A percentile compares a stretch with the other conserved stretches of the same genome.
phyloP scores from a whole-genome alignment of 2,329 filamentous ascomycete species.

The Claviceps sp. region DNA sequence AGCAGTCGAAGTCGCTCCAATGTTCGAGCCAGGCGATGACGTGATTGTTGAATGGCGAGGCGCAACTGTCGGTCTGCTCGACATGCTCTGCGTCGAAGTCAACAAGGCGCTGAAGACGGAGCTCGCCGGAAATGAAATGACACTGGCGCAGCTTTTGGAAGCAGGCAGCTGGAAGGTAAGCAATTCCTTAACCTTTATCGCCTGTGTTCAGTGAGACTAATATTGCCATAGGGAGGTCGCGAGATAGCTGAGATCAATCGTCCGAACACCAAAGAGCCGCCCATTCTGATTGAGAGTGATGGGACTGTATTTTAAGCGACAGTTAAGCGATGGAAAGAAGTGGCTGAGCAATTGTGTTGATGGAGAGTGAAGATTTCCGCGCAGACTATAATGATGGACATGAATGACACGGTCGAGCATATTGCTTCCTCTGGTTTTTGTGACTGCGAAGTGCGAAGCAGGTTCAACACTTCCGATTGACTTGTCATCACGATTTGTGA shows the following conservation, averaged over 20 bases:
- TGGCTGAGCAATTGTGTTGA: background rate
- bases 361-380: background rate
- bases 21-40: slow-evolving; percentile 46
- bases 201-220: background rate
- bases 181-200: too few species aligned
- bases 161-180: slow-evolving; percentile 95
- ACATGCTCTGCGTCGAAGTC: slow-evolving; percentile 37
- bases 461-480: background rate
- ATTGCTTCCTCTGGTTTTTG: background rate
- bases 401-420: background rate
- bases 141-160: slow-evolving; percentile 78
- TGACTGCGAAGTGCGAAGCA: background rate
- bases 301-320: slow-evolving; percentile 76
- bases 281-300: slow-evolving; percentile 91
- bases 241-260: slow-evolving; percentile 92
- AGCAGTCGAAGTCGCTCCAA: slow-evolving; percentile 38
- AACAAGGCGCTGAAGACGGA: slow-evolving; percentile 50
- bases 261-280: slow-evolving; percentile 91
- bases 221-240: slow-evolving; percentile 55
- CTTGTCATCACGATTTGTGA: background rate
- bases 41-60: slow-evolving; percentile 55
- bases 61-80: slow-evolving; percentile 46
- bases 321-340: background rate
- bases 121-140: slow-evolving; percentile 58
- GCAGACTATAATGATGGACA: background rate